Evolutionary conservation across 2,329 filamentous ascomycete genomes (phyloP).

Genomic region (Aotearoamyces nothofagi): DNA sequence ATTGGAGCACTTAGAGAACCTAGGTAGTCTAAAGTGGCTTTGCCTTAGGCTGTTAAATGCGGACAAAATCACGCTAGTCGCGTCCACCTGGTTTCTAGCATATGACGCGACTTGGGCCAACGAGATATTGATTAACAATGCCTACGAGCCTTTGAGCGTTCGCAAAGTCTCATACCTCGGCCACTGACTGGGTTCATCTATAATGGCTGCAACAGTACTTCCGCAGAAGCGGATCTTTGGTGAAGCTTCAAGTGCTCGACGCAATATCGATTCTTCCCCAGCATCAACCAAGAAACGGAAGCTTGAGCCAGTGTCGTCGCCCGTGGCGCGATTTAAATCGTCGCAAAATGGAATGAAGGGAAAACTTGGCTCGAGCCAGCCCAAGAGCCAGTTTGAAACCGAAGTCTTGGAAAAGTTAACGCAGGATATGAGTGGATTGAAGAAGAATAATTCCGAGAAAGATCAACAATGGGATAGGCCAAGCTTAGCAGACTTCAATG

Average conservation of each 20-base stretch:
- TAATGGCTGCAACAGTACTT: slow-evolving; percentile 25
- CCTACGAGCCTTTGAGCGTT: too few relatives aligned
- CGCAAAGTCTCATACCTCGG: too few relatives aligned
- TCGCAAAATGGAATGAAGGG: slow-evolving; percentile 47
- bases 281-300: slow-evolving; percentile 49
- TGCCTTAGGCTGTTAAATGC: too few relatives aligned
- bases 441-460: slow-evolving; percentile 76
- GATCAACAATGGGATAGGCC: slow-evolving; percentile 84
- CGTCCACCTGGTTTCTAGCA: too few relatives aligned
- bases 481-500: slow-evolving; percentile 41
- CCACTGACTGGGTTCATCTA: too few relatives aligned
- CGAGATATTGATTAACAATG: too few relatives aligned
- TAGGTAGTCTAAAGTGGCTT: too few relatives aligned
- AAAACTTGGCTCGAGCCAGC: slow-evolving; percentile 57
- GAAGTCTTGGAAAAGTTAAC: slow-evolving; percentile 93
- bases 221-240: slow-evolving; percentile 62
- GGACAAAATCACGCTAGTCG: too few relatives aligned
- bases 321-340: slow-evolving; percentile 41
- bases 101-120: too few relatives aligned
- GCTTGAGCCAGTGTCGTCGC: slow-evolving; percentile 47
- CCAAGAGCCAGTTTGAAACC: slow-evolving; percentile 83
- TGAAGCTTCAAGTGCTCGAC: slow-evolving; percentile 48
- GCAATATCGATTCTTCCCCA: slow-evolving; percentile 43
- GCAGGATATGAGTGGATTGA: slow-evolving; percentile 77
- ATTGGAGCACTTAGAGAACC: too few relatives aligned